These are phyloP conservation scores for Ceratobasidium papillatum DNA, from an alignment of 1,284 basidiomycete genomes.

Conservation along the genomic window DNA sequence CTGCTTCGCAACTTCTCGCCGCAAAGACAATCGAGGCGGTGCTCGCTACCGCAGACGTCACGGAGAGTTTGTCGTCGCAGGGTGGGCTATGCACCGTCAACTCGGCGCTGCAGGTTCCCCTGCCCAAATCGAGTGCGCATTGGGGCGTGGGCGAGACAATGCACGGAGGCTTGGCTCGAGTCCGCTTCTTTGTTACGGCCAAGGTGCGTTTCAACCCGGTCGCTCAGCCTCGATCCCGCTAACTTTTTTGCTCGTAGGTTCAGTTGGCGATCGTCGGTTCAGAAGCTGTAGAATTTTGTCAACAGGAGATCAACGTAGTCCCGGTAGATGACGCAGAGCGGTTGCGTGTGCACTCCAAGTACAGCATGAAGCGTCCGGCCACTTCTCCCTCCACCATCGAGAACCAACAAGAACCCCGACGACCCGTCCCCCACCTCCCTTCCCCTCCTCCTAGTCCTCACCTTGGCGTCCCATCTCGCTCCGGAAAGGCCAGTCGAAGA, in stretches of 20 bases:
- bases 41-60: conserved; percentile 66
- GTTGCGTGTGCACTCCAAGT: conserved; percentile 68
- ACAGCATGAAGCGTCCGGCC: conserved; percentile 52
- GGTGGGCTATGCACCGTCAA: conserved; percentile 61
- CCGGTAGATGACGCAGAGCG: conserved; percentile 75
- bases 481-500: conserved; percentile 16
- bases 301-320: conserved; percentile 69
- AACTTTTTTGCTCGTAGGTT: not conserved
- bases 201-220: conserved; percentile 59
- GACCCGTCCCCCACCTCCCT: conserved; percentile 31
- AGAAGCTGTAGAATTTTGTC: conserved; percentile 68
- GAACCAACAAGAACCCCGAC: conserved; percentile 6
- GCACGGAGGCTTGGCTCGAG: conserved; percentile 67
- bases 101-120: conserved; percentile 75
- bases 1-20: conserved; percentile 7
- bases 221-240: not conserved
- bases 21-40: conserved; percentile 60
- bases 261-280: not conserved
- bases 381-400: conserved; percentile 14
- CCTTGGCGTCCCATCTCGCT: conserved; percentile 17
- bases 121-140: conserved; percentile 63
- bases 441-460: conserved; percentile 33
- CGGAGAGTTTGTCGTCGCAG: conserved; percentile 60
- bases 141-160: conserved; percentile 82
- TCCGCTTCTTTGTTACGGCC: conserved; percentile 72